Evolutionary conservation across 805 yeast genomes (phyloP), one percentile per base, ranked within the genome.

Genomic region (Lachancea dasiensis): DNA sequence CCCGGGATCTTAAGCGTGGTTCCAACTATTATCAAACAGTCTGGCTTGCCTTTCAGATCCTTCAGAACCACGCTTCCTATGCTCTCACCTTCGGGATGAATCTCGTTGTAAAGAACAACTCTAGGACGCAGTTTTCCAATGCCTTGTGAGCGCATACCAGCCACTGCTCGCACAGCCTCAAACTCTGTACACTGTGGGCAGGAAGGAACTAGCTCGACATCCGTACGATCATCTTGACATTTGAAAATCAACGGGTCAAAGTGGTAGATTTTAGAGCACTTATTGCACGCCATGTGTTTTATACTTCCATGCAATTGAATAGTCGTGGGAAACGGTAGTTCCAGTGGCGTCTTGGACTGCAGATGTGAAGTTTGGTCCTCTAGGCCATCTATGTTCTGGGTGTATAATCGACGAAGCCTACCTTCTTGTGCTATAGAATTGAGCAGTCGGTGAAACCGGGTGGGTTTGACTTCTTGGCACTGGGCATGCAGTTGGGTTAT

Each of bases 301-400:
- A 87, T 72, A 14, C 86, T 79, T 0, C 96, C 96, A 60, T 87
- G 96, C 18, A 92, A 72, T 61, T 86, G 96, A 20, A 87, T 70
- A 3, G 86, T 72, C 52, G 55, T 73, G 41, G 77, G 85, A 53
- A 55, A 69, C 25, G 65, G 77, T 48, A 43, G 56, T 6, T 55
- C 67, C 21, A 79, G 60, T 6, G 40, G 40, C 9, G 27, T 15
- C 18, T 63, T 58, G 0, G 83, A 75, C 18, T 59, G 58, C 38
- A 80, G 54, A 41, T 68, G 47, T 1, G 70, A 58, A 24, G 82
- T 71, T 48, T 73, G 70, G 8, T 73, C 63, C 51, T 87, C 96
- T 34, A 87, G 65, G 33, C 86, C 75, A 60, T 87, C 96, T 41
- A 87, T 85, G 53, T 87, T 87, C 53, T 87, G 96, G 0, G 95